Evolutionary conservation across 2,329 filamentous ascomycete species (phyloP), one percentile per base, ranked within the genome.

Genomic region (Xylariaceae sp.): DNA sequence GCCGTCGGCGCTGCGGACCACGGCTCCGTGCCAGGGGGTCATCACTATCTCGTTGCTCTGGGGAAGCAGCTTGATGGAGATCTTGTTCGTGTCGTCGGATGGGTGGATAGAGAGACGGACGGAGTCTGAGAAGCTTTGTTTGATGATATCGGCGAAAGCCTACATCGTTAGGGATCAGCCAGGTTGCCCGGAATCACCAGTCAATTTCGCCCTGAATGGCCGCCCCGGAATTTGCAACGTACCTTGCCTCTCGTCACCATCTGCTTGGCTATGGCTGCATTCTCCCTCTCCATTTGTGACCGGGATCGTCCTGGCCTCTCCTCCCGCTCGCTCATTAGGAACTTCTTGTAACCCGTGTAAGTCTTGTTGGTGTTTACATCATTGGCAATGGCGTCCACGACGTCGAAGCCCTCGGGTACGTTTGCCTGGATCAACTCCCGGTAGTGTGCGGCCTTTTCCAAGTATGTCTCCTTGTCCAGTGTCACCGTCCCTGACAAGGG

Each of bases 181-280:
- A n/a, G n/a, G n/a, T n/a, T n/a, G n/a, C n/a, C n/a, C n/a, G n/a
- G n/a, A n/a, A n/a, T n/a, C n/a, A n/a, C n/a, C n/a, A n/a, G n/a
- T n/a, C n/a, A n/a, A n/a, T n/a, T n/a, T n/a, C n/a, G n/a, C n/a
- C n/a, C n/a, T n/a, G n/a, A n/a, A n/a, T n/a, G n/a, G n/a, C n/a
- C n/a, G n/a, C n/a, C n/a, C n/a, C n/a, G n/a, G n/a, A n/a, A n/a
- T n/a, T n/a, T n/a, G n/a, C n/a, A n/a, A n/a, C n/a, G n/a, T 1
- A 46, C 44, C 41, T 46, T 47, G 6, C 44, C 44, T 34, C 44
- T 33, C 2, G 38, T n/a, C 14, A 47, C 41, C 44, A 47, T 47
- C 11, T 31, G 26, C 31, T 47, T 47, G 13, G 44, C 44, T 35
- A 47, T 45, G 2, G 7, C 30, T 12, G 38, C 29, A 17, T 44